Base-by-base conservation (phyloP, 768 basidiomycete species). In the Fomitopsis pulvina region DNA sequence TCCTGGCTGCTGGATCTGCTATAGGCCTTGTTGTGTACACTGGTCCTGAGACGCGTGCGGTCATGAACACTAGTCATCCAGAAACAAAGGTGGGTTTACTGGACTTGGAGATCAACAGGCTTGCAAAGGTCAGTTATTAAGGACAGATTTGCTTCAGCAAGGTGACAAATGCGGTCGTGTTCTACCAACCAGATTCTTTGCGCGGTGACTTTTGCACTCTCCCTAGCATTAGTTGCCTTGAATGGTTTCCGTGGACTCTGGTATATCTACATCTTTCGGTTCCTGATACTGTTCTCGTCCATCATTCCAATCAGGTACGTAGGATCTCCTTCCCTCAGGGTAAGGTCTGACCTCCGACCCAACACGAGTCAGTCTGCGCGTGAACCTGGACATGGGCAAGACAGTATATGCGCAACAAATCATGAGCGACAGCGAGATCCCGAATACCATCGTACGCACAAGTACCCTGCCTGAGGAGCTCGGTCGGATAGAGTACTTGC, bases 381-480 rank as follows among this genome's bases (percentile, higher is more conserved):
- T 99, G 47, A 99, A 99, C 59, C 77, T 99, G 47, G 96, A 99
- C 66, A 98, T 99, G 94, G 96, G 96, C 50, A 99, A 99, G 70
- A 98, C 94, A 1, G 88, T 98, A 38, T 99, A 99, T 59, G 93
- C 92, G 0, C 85, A 88, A 38, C 89, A 93, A 56, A 98, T 98
- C 50, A 92, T 94, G 85, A 85, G 80, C 45, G 96, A 98, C 68
- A 63, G 58, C 40, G 92, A 97, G 67, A 99, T 99, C 57, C 92
- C 93, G 3, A 81, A 84, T 41, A 96, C 96, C 3, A 96, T 98
- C 53, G 96, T 98, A 7, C 78, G 96, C 12, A 98, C 96, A n/a
- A 92, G 88, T 60, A 99, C 96, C 0, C 74, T 99, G 3, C 96
- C 96, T 0, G 96, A 99, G 65, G 94, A 98, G 63, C 76, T 98